phyloP scores from a whole-genome alignment of 345 rosid species.

The Citrus unshiu region DNA sequence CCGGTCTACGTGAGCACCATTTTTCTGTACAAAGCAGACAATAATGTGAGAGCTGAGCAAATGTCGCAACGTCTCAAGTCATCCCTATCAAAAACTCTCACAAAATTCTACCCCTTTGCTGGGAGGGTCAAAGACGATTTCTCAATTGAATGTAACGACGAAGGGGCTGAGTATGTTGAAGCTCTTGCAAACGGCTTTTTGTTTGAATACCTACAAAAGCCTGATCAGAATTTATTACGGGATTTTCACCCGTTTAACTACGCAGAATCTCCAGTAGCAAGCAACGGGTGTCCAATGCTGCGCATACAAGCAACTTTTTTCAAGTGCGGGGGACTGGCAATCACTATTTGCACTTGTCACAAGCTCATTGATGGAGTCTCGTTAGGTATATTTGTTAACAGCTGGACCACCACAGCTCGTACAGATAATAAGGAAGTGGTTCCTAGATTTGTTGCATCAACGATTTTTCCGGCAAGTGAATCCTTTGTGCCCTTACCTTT shows the following conservation, averaged over 20 bases:
- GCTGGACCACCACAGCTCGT: background rate
- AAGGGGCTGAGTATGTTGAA: conserved; percentile 9
- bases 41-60: background rate
- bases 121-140: conserved; percentile 4
- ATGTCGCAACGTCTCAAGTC: conserved; percentile 5
- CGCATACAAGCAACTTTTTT: background rate
- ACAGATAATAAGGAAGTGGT: background rate
- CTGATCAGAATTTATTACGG: conserved; percentile 6
- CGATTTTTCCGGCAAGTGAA: background rate
- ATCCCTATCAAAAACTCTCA: conserved; percentile 17
- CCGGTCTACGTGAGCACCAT: background rate
- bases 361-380: background rate
- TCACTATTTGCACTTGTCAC: background rate
- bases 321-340: background rate
- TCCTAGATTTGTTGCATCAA: background rate
- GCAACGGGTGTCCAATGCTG: background rate
- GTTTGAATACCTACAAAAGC: conserved; percentile 9
- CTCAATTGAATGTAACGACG: background rate
- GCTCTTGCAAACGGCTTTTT: conserved; percentile 12
- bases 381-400: background rate
- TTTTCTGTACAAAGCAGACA: background rate
- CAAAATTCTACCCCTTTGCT: conserved; percentile 14
- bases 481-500: background rate
- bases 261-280: background rate
- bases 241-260: conserved; percentile 15